Base-by-base conservation (phyloP, 352 stramenopile genomes). In the Globisporangium parvum region DNA sequence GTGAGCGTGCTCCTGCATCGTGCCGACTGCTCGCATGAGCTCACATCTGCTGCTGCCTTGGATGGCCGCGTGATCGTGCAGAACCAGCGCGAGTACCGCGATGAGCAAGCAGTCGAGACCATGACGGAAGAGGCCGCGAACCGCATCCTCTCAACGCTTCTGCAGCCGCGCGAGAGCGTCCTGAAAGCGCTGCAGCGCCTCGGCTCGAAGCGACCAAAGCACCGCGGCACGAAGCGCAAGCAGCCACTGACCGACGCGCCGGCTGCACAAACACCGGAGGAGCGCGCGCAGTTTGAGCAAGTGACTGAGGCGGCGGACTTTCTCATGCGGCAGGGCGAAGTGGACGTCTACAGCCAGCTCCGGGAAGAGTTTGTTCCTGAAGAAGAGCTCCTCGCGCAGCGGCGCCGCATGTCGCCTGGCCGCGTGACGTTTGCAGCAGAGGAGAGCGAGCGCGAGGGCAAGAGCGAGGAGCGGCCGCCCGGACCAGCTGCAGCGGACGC, bases 241-340 rank as follows among this genome's bases (percentile, higher is more conserved):
- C 75, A 80, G 37, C 59, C 47, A 0, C 65, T 47, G 1, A 58
- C 68, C n/a, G 57, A 78, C 6, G 31, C 49, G 2, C 58, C 59
- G 0, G 23, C 51, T 5, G 54, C 53, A 11, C 81, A 89, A 54
- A 89, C 80, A 0, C 8, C 61, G 2, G 76, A 91, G 50, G 76
- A 92, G 67, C 90, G 91, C 66, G 59, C 69, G 63, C 77, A 89
- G 65, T 94, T 94, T 46, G 66, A 92, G 11, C 71, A 85, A 56
- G 62, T 94, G 48, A 94, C 80, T 0, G 81, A 94, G 42, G 84
- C 82, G 0, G 80, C 84, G 0, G 84, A 92, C 52, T 92, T 83
- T 54, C 64, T 94, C 26, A 77, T 94, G 76, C 77, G 81, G 11
- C 69, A 66, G 28, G 84, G 84, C 39, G 75, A 92, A 42, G 77